These are phyloP conservation scores for Gossypium ekmanianum DNA, from an alignment of 345 rosid species.

Conservation along the genomic window DNA sequence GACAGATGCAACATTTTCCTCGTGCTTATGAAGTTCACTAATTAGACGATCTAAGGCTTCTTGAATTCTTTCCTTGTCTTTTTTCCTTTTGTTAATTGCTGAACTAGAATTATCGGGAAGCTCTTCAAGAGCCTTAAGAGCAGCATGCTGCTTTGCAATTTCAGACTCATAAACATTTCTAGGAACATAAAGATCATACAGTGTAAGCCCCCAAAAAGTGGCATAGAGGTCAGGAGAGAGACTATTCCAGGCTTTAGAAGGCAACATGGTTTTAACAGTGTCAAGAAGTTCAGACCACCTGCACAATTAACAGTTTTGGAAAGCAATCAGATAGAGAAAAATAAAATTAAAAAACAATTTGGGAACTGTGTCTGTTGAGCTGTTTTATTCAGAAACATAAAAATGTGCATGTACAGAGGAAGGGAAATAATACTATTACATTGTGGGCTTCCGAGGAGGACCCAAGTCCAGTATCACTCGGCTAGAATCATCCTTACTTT, in stretches of 20 bases:
- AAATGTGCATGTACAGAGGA: slow-evolving; percentile 5
- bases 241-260: slow-evolving; percentile 98
- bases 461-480: slow-evolving; percentile 65
- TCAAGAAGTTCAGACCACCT: slow-evolving; percentile 97
- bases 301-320: slow-evolving; percentile 24
- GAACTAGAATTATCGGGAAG: slow-evolving; percentile 92
- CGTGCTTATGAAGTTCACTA: slow-evolving; percentile 80
- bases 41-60: slow-evolving; percentile 93
- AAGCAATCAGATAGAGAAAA: neutral
- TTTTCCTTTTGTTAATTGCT: slow-evolving; percentile 91
- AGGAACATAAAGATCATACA: slow-evolving; percentile 98
- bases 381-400: neutral
- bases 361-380: neutral
- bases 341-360: neutral
- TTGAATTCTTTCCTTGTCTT: slow-evolving; percentile 98
- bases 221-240: slow-evolving; percentile 97
- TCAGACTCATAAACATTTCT: slow-evolving; percentile 89
- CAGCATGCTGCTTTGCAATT: slow-evolving; percentile 87
- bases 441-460: slow-evolving; percentile 47
- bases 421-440: slow-evolving; percentile 36
- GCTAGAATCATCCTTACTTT: slow-evolving; percentile 32
- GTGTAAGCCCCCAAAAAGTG: slow-evolving; percentile 96
- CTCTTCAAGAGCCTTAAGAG: slow-evolving; percentile 94
- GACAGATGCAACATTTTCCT: slow-evolving; percentile 93
- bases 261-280: slow-evolving; percentile 84